Evolutionary conservation across 768 basidiomycete species (phyloP).

Genomic region (Boletus edulis): DNA sequence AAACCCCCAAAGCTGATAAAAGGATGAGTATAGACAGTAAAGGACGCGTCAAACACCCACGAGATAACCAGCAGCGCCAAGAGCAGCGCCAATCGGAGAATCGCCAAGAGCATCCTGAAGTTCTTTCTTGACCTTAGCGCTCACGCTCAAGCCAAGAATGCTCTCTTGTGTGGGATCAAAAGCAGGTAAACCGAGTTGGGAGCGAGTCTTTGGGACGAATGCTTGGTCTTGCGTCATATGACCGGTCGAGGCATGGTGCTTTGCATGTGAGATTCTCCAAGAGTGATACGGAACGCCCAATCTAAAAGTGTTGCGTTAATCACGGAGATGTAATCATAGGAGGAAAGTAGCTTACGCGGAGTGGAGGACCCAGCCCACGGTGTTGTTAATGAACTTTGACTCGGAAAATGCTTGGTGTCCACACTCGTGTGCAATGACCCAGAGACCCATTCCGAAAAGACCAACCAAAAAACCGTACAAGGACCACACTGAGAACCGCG

Average conservation of each 20-base stretch:
- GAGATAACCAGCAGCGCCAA: slow-evolving; percentile 55
- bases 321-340: slow-evolving; percentile 15
- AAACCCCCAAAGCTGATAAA: slow-evolving; percentile 74
- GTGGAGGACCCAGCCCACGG: slow-evolving; percentile 90
- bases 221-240: slow-evolving; percentile 97
- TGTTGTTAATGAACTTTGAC: slow-evolving; percentile 87
- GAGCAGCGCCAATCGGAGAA: slow-evolving; percentile 73
- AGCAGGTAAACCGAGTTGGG: slow-evolving; percentile 59
- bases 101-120: slow-evolving; percentile 88
- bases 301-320: slow-evolving; percentile 38
- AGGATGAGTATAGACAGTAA: background rate
- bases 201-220: slow-evolving; percentile 89
- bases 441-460: slow-evolving; percentile 86
- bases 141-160: slow-evolving; percentile 58
- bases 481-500: slow-evolving; percentile 70
- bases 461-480: slow-evolving; percentile 81
- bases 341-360: slow-evolving; percentile 58
- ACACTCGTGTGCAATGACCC: slow-evolving; percentile 94
- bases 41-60: slow-evolving; percentile 34
- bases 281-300: slow-evolving; percentile 96
- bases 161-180: slow-evolving; percentile 71
- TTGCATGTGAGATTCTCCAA: slow-evolving; percentile 92
- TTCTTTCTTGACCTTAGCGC: slow-evolving; percentile 66
- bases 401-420: slow-evolving; percentile 97
- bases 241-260: slow-evolving; percentile 92